Percentiles rank a stretch among this genome's conserved stretches.
These are phyloP conservation scores for Penicillium sp. DNA, from an alignment of 2,329 filamentous ascomycete species.

Conservation along the genomic window DNA sequence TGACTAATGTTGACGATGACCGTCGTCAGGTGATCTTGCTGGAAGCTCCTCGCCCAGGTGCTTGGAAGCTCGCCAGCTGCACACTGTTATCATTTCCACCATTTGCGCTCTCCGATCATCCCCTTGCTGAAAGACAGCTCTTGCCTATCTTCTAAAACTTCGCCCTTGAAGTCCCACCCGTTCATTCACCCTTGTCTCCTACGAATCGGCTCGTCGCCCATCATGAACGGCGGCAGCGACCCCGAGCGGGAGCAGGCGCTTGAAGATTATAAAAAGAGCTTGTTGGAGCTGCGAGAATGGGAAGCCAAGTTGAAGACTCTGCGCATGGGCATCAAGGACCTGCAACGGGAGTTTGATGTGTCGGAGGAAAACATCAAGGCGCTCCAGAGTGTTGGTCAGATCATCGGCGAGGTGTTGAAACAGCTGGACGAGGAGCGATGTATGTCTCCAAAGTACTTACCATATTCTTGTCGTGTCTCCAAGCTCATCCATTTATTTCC, in stretches of 20 bases:
- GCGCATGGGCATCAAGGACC: conserved; percentile 90
- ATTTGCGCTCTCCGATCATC: conserved; percentile 20
- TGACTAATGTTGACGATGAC: conserved; percentile 8
- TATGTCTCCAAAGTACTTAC: conserved; percentile 52
- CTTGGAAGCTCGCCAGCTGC: conserved; percentile 34
- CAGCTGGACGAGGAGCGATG: conserved; percentile 98
- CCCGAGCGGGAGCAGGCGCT: conserved; percentile 68
- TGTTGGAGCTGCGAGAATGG: conserved; percentile 96
- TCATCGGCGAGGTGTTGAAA: conserved; percentile 98
- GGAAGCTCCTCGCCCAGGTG: conserved; percentile 28
- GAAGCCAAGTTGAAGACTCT: conserved; percentile 95
- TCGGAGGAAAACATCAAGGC: conserved; percentile 99
- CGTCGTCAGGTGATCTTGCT: conserved; percentile 21
- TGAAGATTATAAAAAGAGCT: conserved; percentile 74
- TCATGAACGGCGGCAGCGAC: conserved; percentile 48
- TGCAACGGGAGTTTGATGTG: conserved; percentile 92
- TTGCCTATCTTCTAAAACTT: conserved; percentile 2
- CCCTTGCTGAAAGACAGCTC: conserved; percentile 4
- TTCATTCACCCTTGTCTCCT: conserved; percentile 5
- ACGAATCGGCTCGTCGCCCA: conserved; percentile 19
- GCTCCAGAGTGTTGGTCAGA: conserved; percentile 96
- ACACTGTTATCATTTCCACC: conserved; percentile 19
- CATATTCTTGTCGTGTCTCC: conserved; percentile 2
- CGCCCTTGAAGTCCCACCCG: background rate
- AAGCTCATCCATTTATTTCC: conserved; percentile 22